Evolutionary conservation across 257 asterid species (phyloP).

Genomic region (Solanum etuberosum): DNA sequence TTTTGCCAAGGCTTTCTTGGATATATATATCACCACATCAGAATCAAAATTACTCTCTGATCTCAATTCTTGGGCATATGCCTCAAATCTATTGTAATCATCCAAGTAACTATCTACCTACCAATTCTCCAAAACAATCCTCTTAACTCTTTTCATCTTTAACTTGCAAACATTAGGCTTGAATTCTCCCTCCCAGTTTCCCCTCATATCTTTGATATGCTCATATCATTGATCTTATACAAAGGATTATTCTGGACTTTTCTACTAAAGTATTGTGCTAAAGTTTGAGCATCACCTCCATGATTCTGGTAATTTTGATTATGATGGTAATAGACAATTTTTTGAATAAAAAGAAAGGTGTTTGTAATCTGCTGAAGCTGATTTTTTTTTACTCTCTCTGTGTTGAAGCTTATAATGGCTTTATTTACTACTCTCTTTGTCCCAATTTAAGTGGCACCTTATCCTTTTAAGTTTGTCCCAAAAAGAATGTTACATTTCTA

Average conservation of each 20-base stretch:
- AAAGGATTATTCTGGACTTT: background rate
- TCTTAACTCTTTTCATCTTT: background rate
- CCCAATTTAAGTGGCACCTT: too few relatives aligned
- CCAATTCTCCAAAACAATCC: background rate
- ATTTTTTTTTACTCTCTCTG: too few relatives aligned
- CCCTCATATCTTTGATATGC: background rate
- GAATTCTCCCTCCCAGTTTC: too few relatives aligned
- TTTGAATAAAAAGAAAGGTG: too few relatives aligned
- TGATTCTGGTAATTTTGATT: background rate
- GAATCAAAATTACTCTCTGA: background rate
- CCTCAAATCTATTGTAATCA: background rate
- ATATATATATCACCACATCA: background rate
- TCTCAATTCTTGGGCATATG: background rate
- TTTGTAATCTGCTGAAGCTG: too few relatives aligned
- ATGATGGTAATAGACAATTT: background rate
- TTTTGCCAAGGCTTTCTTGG: background rate
- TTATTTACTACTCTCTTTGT: too few relatives aligned
- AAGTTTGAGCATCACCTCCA: background rate
- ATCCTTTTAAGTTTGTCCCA: too few relatives aligned
- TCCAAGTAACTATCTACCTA: background rate
- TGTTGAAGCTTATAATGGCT: too few relatives aligned
- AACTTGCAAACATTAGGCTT: background rate
- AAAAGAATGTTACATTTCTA: too few relatives aligned
- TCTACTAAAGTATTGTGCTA: background rate
- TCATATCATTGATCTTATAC: background rate